phyloP scores from a whole-genome alignment of 805 yeast species.

The Yamadazyma philogaea region DNA sequence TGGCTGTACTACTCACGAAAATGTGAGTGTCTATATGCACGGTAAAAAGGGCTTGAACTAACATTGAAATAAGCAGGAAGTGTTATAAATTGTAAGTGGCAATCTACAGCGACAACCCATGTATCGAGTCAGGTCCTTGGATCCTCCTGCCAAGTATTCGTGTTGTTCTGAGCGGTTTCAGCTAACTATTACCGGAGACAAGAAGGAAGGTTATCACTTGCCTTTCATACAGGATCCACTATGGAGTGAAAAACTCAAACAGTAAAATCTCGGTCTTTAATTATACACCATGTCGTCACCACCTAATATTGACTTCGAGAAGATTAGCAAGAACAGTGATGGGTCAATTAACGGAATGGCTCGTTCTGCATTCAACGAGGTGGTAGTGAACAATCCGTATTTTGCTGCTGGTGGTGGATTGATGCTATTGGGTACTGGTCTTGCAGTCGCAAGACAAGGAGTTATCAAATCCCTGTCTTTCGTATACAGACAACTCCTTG shows the following conservation, averaged over 20 bases:
- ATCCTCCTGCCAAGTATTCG: too few species aligned
- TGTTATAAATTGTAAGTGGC: too few species aligned
- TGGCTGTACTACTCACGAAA: background rate
- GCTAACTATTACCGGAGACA: background rate
- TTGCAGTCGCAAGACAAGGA: slow-evolving; percentile 75
- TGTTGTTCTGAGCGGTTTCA: background rate
- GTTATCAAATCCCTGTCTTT: slow-evolving; percentile 60
- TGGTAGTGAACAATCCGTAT: slow-evolving; percentile 77
- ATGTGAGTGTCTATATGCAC: background rate
- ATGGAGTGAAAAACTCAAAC: background rate
- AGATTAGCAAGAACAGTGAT: slow-evolving; percentile 33
- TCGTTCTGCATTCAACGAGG: slow-evolving; percentile 45
- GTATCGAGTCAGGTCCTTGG: too few species aligned
- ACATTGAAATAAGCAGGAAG: too few species aligned
- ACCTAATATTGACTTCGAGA: slow-evolving; percentile 30
- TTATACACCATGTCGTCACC: slow-evolving; percentile 6
- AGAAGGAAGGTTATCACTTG: background rate
- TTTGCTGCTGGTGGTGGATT: slow-evolving; percentile 98
- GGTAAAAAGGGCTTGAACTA: too few species aligned
- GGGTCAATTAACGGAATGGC: slow-evolving; percentile 32
- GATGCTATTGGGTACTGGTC: slow-evolving; percentile 88
- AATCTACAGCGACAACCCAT: too few species aligned
- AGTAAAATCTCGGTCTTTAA: too few species aligned
- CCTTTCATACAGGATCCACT: background rate
- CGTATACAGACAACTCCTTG: slow-evolving; percentile 76